Conservation (phyloP, 1,139 yeast genomes). For the Zygosaccharomyces sapae region DNA sequence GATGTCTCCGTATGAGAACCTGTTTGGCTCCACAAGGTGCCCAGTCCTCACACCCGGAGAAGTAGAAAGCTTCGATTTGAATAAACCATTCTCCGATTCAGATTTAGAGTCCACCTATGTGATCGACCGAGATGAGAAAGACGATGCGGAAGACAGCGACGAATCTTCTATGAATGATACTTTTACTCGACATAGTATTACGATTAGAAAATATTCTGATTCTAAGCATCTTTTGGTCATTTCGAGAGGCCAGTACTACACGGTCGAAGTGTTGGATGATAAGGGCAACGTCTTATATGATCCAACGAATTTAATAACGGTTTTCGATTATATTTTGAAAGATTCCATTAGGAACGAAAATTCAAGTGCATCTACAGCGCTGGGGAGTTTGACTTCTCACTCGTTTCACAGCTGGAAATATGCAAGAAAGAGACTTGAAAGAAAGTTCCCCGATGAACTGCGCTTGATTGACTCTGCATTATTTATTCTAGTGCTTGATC, state of each 20-base stretch:
- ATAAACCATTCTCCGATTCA: conserved; percentile 30
- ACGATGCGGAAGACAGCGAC: background rate
- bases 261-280: conserved; percentile 51
- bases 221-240: conserved; percentile 54
- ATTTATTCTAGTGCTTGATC: conserved; percentile 65
- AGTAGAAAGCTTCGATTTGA: conserved; percentile 30
- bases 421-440: conserved; percentile 46
- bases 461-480: conserved; percentile 57
- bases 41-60: conserved; percentile 44
- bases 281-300: conserved; percentile 46
- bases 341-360: conserved; percentile 43
- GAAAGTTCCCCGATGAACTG: conserved; percentile 45
- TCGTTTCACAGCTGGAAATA: conserved; percentile 58
- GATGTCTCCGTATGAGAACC: conserved; percentile 60
- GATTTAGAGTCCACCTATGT: conserved; percentile 24
- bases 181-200: conserved; percentile 38
- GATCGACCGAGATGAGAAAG: conserved; percentile 4
- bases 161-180: conserved; percentile 10
- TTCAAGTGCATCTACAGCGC: conserved; percentile 47
- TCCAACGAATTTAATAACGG: conserved; percentile 51
- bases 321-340: conserved; percentile 48
- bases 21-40: conserved; percentile 64
- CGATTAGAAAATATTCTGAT: conserved; percentile 35
- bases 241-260: conserved; percentile 60
- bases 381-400: conserved; percentile 71